These are phyloP conservation scores for Graphilbum sp. DNA, from an alignment of 2,329 filamentous ascomycete genomes.

Conservation along the genomic window DNA sequence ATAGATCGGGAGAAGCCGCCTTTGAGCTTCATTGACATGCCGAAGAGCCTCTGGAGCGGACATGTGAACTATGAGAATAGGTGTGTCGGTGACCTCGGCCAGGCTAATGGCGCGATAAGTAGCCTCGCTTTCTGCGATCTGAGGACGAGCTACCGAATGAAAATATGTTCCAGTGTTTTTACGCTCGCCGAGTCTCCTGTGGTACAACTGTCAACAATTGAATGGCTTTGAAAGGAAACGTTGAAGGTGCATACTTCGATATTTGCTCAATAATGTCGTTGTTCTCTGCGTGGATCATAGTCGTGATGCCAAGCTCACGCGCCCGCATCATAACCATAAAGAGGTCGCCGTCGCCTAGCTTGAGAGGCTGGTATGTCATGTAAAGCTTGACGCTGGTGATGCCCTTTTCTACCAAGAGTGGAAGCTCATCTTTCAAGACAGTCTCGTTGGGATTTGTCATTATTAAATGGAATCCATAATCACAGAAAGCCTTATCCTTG, in stretches of 20 bases:
- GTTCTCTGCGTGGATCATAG: slow-evolving; percentile 46
- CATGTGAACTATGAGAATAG: slow-evolving; percentile 38
- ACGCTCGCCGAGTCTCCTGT: slow-evolving; percentile 13
- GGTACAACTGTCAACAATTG: no score
- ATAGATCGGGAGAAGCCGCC: slow-evolving; percentile 31
- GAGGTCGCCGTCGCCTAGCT: slow-evolving; percentile 31
- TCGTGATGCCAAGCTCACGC: slow-evolving; percentile 28
- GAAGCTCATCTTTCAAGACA: slow-evolving; percentile 26
- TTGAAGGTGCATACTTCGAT: slow-evolving; percentile 12
- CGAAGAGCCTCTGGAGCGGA: slow-evolving; percentile 27
- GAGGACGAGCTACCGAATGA: slow-evolving; percentile 27
- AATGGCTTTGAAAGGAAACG: no score
- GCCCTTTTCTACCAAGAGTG: slow-evolving; percentile 19
- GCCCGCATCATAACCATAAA: slow-evolving; percentile 32
- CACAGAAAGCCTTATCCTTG: slow-evolving; percentile 39
- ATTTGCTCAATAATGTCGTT: slow-evolving; percentile 37
- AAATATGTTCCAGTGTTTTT: slow-evolving; percentile 21
- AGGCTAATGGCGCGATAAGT: slow-evolving; percentile 32
- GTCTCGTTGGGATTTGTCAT: slow-evolving; percentile 25
- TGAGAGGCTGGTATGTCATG: slow-evolving; percentile 33
- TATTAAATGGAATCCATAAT: slow-evolving; percentile 39
- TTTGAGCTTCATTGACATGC: slow-evolving; percentile 32
- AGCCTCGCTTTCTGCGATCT: slow-evolving; percentile 29
- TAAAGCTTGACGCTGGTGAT: slow-evolving; percentile 33
- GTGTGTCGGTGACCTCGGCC: slow-evolving; percentile 30